Evolutionary conservation across 768 basidiomycete genomes (phyloP).

Genomic region (Pisolithus albus): DNA sequence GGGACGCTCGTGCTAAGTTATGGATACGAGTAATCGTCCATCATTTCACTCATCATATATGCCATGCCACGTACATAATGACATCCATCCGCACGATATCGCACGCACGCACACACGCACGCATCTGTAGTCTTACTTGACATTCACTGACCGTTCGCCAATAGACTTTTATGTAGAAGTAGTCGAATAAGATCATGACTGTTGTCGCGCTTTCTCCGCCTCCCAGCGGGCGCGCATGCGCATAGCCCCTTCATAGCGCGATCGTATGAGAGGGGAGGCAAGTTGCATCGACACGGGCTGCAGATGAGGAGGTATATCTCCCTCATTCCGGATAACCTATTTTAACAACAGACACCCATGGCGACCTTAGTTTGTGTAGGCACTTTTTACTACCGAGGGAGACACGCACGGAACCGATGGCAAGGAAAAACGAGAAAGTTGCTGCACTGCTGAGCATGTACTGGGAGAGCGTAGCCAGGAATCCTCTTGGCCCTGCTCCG

Average conservation of each 20-base stretch:
- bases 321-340: constrained; percentile 88
- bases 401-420: constrained; percentile 76
- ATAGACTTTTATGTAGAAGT: background rate
- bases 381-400: background rate
- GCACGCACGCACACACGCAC: constrained; percentile 5
- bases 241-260: constrained; percentile 60
- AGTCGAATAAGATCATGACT: constrained; percentile 9
- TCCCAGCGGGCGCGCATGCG: constrained; percentile 75
- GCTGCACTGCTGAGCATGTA: constrained; percentile 99
- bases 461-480: constrained; percentile 86
- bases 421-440: constrained; percentile 95
- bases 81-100: background rate
- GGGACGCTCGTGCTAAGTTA: too few species aligned
- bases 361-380: background rate
- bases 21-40: too few species aligned
- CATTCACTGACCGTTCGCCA: constrained; percentile 7
- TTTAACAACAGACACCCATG: constrained; percentile 4
- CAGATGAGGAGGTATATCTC: constrained; percentile 47
- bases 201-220: constrained; percentile 41
- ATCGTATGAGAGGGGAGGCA: constrained; percentile 48
- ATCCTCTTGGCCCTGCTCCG: constrained; percentile 87
- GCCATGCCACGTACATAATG: too few species aligned
- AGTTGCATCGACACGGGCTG: constrained; percentile 60
- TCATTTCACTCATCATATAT: too few species aligned
- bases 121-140: constrained; percentile 7